phyloP scores from a whole-genome alignment of 108 stramenopile genomes.

The Epithemia pelagica region DNA sequence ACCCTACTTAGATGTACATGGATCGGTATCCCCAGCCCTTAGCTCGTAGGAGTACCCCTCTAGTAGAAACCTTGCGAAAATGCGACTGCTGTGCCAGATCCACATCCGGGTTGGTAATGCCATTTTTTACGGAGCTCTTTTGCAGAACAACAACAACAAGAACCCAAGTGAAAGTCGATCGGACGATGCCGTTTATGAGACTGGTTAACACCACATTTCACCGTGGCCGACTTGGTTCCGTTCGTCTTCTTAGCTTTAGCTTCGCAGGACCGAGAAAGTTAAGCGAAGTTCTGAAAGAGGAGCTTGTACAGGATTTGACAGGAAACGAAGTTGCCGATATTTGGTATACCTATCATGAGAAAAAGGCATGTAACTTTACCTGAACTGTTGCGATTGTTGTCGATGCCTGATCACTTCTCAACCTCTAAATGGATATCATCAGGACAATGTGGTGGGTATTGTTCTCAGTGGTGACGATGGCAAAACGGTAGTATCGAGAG shows the following conservation, averaged over 20 bases:
- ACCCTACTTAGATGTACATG: too few species aligned
- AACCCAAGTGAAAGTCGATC: too few species aligned
- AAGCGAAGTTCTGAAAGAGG: conserved; percentile 68
- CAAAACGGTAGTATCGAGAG: conserved; percentile 37
- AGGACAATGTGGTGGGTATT: conserved; percentile 41
- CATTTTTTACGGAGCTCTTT: too few species aligned
- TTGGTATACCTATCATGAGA: conserved; percentile 76
- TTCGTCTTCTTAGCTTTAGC: conserved; percentile 20
- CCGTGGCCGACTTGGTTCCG: too few species aligned
- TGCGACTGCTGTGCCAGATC: too few species aligned
- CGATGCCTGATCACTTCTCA: background rate
- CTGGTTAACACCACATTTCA: too few species aligned
- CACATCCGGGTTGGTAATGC: too few species aligned
- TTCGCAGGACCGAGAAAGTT: conserved; percentile 65
- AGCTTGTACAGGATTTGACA: conserved; percentile 51
- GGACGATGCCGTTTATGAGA: too few species aligned
- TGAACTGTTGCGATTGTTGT: background rate
- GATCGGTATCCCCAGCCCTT: too few species aligned
- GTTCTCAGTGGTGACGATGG: conserved; percentile 34
- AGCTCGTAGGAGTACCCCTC: too few species aligned
- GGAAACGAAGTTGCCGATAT: conserved; percentile 57
- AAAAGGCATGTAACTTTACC: conserved; percentile 24
- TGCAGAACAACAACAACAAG: too few species aligned
- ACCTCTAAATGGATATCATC: background rate
- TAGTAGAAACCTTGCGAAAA: too few species aligned